Conservation (phyloP, 352 stramenopile species). For the Globisporangium solare region DNA sequence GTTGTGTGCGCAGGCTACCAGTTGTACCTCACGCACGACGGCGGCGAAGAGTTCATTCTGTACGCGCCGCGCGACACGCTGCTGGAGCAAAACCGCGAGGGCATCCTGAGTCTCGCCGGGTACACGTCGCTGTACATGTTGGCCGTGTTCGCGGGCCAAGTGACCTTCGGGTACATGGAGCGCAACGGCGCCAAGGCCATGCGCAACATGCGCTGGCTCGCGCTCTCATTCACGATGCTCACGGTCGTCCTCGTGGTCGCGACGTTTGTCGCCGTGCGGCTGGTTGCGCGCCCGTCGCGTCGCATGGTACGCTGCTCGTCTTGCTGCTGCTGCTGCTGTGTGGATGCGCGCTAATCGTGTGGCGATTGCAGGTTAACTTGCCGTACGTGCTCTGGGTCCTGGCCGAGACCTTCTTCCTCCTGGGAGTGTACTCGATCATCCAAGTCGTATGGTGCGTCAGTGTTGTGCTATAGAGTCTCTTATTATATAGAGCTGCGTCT, state of each 20-base stretch:
- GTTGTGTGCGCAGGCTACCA: slow-evolving; percentile 54
- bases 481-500: background rate
- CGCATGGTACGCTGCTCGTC: slow-evolving; percentile 46
- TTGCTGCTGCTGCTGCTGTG: background rate
- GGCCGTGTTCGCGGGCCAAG: slow-evolving; percentile 48
- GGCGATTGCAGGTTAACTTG: slow-evolving; percentile 50
- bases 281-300: slow-evolving; percentile 58
- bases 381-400: slow-evolving; percentile 79
- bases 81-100: slow-evolving; percentile 94
- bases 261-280: slow-evolving; percentile 49
- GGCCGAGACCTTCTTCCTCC: slow-evolving; percentile 50
- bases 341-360: background rate
- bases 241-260: slow-evolving; percentile 38
- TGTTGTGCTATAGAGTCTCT: no score
- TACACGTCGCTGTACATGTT: slow-evolving; percentile 91
- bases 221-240: slow-evolving; percentile 34
- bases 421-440: slow-evolving; percentile 51
- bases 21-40: slow-evolving; percentile 70
- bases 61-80: slow-evolving; percentile 65
- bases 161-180: slow-evolving; percentile 69
- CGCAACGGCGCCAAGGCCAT: slow-evolving; percentile 47
- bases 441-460: slow-evolving; percentile 56
- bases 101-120: slow-evolving; percentile 89
- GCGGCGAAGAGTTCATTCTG: slow-evolving; percentile 75
- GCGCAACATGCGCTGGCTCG: slow-evolving; percentile 64